Percentiles rank a stretch among this genome's conserved stretches.
Evolutionary conservation across 2,329 filamentous ascomycete species (phyloP).

Genomic region (Aspergillus sp.): DNA sequence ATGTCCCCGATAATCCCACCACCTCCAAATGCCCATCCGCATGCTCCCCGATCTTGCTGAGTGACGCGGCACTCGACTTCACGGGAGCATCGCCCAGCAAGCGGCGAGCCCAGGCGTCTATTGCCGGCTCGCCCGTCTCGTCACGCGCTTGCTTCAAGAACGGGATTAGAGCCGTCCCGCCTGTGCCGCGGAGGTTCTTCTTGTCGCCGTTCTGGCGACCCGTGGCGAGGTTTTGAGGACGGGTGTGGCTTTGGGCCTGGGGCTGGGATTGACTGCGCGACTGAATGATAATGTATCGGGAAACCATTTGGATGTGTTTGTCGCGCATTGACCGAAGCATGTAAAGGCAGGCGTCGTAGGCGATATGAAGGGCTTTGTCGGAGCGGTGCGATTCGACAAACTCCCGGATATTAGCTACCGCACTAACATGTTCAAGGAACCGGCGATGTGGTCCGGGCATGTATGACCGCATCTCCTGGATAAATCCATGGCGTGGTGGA

Average conservation of each 20-base stretch:
- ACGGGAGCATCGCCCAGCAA: constrained; percentile 48
- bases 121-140: constrained; percentile 86
- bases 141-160: constrained; percentile 95
- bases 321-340: constrained; percentile 74
- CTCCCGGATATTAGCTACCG: constrained; percentile 76
- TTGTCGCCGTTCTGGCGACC: constrained; percentile 31
- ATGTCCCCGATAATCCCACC: constrained; percentile 71
- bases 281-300: constrained; percentile 87
- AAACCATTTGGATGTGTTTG: constrained; percentile 93
- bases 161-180: constrained; percentile 85
- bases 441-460: constrained; percentile 91
- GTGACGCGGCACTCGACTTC: constrained; percentile 29
- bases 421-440: constrained; percentile 72
- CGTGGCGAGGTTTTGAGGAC: constrained; percentile 47
- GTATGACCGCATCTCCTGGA: constrained; percentile 92
- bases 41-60: constrained; percentile 48
- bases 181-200: constrained; percentile 73
- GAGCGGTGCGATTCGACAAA: constrained; percentile 60
- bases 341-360: constrained; percentile 83
- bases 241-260: no score
- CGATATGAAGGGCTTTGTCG: constrained; percentile 61
- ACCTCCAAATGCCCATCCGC: constrained; percentile 49
- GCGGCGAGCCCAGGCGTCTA: constrained; percentile 57
- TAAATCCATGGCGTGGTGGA: constrained; percentile 71
- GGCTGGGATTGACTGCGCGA: constrained; percentile 43